phyloP scores from a whole-genome alignment of 805 yeast species.

The Maudiozyma barnettii region DNA sequence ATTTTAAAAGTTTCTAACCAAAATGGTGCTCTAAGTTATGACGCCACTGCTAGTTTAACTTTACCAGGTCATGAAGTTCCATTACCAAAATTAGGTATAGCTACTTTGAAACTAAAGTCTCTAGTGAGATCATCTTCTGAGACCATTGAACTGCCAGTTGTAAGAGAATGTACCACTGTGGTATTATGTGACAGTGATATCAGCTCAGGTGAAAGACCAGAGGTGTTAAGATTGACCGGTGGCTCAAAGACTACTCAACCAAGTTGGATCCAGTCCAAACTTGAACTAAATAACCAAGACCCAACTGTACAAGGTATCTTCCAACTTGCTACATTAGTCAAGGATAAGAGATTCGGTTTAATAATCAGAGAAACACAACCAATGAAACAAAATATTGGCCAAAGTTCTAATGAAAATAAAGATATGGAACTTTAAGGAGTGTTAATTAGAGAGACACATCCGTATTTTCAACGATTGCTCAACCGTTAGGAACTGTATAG shows the following conservation, averaged over 20 bases:
- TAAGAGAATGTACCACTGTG: constrained; percentile 74
- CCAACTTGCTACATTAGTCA: constrained; percentile 48
- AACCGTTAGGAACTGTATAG: not conserved
- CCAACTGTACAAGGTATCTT: constrained; percentile 36
- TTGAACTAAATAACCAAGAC: constrained; percentile 45
- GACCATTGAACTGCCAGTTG: constrained; percentile 47
- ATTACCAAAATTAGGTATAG: constrained; percentile 61
- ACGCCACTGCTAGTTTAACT: constrained; percentile 43
- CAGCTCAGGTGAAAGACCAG: constrained; percentile 37
- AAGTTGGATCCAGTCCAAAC: constrained; percentile 80
- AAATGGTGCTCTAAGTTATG: constrained; percentile 58
- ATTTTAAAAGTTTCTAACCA: constrained; percentile 56
- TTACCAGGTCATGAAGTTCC: constrained; percentile 71
- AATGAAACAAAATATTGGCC: constrained; percentile 28
- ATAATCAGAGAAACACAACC: constrained; percentile 55
- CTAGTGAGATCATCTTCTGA: constrained; percentile 40
- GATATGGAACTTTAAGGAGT: constrained; percentile 10
- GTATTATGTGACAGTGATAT: constrained; percentile 41
- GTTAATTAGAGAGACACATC: no score
- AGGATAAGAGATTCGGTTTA: constrained; percentile 64
- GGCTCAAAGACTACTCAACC: constrained; percentile 62
- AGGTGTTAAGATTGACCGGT: constrained; percentile 72
- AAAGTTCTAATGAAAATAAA: constrained; percentile 4
- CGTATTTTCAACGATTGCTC: no score
- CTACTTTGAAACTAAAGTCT: constrained; percentile 58